Percentiles rank a stretch among this genome's conserved stretches.
phyloP scores from a whole-genome alignment of 2,329 filamentous ascomycete species.

The Coniochaeta sp. region DNA sequence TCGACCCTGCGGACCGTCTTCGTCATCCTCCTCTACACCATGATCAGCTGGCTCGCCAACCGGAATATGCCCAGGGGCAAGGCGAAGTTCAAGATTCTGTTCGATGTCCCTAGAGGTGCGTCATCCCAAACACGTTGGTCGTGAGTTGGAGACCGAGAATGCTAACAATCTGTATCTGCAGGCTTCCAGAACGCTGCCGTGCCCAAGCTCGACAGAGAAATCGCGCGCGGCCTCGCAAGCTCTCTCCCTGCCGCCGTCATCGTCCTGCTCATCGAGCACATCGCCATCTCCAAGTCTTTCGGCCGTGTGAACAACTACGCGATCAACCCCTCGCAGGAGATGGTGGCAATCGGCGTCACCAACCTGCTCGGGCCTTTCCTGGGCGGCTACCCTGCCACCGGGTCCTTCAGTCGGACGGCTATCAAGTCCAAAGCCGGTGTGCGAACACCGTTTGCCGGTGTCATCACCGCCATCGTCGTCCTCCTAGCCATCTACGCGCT shows the following conservation, averaged over 20 bases:
- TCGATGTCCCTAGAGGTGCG: constrained; percentile 67
- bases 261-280: constrained; percentile 93
- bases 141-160: not conserved
- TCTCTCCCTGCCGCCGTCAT: constrained; percentile 83
- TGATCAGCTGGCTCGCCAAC: constrained; percentile 85
- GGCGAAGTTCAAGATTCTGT: constrained; percentile 68
- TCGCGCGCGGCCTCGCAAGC: constrained; percentile 61
- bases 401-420: constrained; percentile 91
- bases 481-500: constrained; percentile 85
- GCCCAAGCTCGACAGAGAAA: constrained; percentile 57
- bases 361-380: constrained; percentile 90
- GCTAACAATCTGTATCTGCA: constrained; percentile 18
- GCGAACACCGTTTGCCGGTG: constrained; percentile 80
- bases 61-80: constrained; percentile 49
- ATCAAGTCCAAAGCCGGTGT: constrained; percentile 98
- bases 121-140: not conserved
- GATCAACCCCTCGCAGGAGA: constrained; percentile 91
- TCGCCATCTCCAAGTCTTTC: constrained; percentile 95
- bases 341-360: constrained; percentile 87
- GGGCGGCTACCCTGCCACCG: constrained; percentile 85
- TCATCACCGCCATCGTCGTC: constrained; percentile 80
- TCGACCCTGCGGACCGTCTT: constrained; percentile 86
- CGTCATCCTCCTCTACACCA: constrained; percentile 83
- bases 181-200: constrained; percentile 74
- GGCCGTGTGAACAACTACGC: constrained; percentile 93